Conservation (phyloP, 2,329 filamentous ascomycete genomes). For the Diaporthe sp. region DNA sequence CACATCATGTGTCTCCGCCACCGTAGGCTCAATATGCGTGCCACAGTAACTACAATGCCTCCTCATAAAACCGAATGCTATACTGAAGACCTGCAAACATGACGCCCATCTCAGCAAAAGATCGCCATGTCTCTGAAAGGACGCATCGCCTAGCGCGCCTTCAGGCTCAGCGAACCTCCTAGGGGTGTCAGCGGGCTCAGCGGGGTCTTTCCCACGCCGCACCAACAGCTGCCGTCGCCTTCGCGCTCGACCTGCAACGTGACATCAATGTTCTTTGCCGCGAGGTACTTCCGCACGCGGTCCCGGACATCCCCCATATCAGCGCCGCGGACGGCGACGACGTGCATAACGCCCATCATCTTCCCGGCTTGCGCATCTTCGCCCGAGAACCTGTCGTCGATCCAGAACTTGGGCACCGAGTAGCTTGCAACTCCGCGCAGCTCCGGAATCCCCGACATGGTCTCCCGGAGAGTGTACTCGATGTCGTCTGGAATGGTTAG, state of each 20-base stretch:
- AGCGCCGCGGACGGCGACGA: conserved; percentile 79
- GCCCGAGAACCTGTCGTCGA: conserved; percentile 75
- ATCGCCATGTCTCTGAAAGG: conserved; percentile 11
- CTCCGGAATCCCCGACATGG: conserved; percentile 84
- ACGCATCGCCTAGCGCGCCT: conserved; percentile 36
- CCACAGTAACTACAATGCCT: neutral
- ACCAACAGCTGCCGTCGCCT: conserved; percentile 77
- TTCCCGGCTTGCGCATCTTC: conserved; percentile 59
- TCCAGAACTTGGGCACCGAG: conserved; percentile 91
- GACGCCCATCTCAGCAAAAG: neutral
- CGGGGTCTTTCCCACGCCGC: conserved; percentile 58
- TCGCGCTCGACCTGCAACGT: conserved; percentile 91
- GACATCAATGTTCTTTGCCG: conserved; percentile 80
- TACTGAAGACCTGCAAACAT: no score
- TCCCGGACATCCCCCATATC: conserved; percentile 87
- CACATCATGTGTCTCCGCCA: neutral
- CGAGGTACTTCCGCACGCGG: conserved; percentile 79
- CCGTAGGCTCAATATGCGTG: conserved; percentile 6
- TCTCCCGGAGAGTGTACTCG: conserved; percentile 90
- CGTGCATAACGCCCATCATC: conserved; percentile 87
- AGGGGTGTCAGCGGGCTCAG: conserved; percentile 43
- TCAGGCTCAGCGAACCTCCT: conserved; percentile 34
- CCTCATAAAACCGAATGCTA: neutral
- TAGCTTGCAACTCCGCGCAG: conserved; percentile 89
- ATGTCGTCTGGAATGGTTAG: conserved; percentile 86